Conservation (phyloP, 495 filamentous ascomycete genomes). For the Penicillium cinerascens region DNA sequence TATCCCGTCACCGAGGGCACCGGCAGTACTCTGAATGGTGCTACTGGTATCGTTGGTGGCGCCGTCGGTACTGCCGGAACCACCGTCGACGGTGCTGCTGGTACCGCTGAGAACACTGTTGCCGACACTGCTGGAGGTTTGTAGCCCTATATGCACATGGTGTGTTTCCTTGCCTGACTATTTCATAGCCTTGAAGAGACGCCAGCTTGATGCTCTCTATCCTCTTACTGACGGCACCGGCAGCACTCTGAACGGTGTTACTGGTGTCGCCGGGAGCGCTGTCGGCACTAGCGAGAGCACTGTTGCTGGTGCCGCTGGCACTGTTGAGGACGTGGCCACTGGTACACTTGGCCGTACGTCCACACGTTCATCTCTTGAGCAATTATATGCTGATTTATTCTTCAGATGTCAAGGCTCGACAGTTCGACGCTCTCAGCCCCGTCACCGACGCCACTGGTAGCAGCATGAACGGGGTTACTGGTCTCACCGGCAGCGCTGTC, state of each 20-base stretch:
- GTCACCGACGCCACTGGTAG: conserved; percentile 9
- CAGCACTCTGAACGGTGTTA: conserved; percentile 5
- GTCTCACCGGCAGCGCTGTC: conserved; percentile 12
- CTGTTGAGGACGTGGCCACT: background rate
- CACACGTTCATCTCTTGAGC: background rate
- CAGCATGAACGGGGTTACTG: conserved; percentile 15
- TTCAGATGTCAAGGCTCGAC: background rate
- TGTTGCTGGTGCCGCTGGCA: conserved; percentile 4
- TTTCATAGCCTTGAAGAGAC: background rate
- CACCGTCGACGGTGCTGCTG: conserved; percentile 9
- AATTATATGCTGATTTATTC: background rate
- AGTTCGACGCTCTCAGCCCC: background rate
- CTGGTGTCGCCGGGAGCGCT: conserved; percentile 2
- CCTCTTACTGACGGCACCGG: conserved; percentile 1
- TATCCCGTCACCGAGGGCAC: conserved; percentile 4
- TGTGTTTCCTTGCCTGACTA: background rate
- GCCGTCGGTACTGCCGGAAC: conserved; percentile 21
- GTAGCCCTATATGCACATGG: background rate
- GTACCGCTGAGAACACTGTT: conserved; percentile 12
- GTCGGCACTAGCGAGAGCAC: conserved; percentile 10
- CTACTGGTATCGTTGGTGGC: conserved; percentile 11
- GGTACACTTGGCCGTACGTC: background rate
- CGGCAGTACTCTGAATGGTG: conserved; percentile 15
- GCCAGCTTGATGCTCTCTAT: conserved; percentile 2
- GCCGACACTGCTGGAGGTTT: background rate